These are phyloP conservation scores for Globisporangium echinulatum DNA, from an alignment of 352 stramenopile genomes.

Conservation along the genomic window DNA sequence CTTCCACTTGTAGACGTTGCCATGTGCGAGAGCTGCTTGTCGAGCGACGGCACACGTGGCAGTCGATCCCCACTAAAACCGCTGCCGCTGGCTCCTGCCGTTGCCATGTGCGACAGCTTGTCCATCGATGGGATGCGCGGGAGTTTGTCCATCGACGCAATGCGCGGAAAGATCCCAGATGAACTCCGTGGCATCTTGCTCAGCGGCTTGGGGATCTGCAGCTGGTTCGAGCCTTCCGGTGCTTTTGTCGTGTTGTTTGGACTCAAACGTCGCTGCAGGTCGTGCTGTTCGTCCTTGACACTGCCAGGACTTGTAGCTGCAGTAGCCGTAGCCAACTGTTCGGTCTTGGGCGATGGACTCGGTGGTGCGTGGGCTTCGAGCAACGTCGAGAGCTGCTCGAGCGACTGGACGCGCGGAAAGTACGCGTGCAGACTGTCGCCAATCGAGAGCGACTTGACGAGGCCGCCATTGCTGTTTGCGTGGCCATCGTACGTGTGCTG, in stretches of 20 bases:
- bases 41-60: constrained; percentile 58
- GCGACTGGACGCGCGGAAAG: constrained; percentile 71
- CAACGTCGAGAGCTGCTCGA: constrained; percentile 68
- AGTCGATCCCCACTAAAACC: constrained; percentile 8
- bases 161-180: constrained; percentile 73
- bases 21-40: constrained; percentile 37
- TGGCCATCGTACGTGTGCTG: constrained; percentile 18
- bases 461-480: constrained; percentile 7
- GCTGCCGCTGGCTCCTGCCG: constrained; percentile 26
- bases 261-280: constrained; percentile 28
- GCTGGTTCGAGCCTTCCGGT: constrained; percentile 44
- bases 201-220: constrained; percentile 65
- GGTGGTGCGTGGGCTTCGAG: constrained; percentile 40
- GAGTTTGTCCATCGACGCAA: constrained; percentile 61
- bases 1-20: not conserved
- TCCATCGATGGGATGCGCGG: constrained; percentile 41
- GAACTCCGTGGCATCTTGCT: constrained; percentile 77
- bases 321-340: not conserved
- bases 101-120: constrained; percentile 41
- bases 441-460: constrained; percentile 59
- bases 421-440: constrained; percentile 61
- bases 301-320: too few relatives aligned
- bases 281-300: constrained; percentile 25
- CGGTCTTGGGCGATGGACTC: not conserved
- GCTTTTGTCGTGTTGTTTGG: constrained; percentile 26